These are phyloP conservation scores for Mucor indicus DNA, from an alignment of 371 early-diverging fungal species.

Conservation along the genomic window DNA sequence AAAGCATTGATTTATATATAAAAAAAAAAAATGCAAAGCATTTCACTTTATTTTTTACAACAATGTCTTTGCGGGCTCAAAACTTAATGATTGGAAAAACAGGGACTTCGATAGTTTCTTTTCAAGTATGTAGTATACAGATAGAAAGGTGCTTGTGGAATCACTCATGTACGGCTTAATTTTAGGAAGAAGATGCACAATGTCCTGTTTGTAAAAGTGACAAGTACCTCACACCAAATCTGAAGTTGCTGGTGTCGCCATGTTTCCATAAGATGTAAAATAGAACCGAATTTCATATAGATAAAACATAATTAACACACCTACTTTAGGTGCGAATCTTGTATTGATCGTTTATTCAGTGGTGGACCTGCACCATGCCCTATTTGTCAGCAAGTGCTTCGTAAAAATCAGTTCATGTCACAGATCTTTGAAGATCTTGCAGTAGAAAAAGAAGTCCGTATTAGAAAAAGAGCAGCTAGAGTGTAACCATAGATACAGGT, in stretches of 20 bases:
- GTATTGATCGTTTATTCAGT: constrained; percentile 83
- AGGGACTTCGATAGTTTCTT: constrained; percentile 43
- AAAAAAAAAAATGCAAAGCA: not conserved
- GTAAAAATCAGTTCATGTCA: constrained; percentile 81
- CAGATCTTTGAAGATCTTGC: constrained; percentile 92
- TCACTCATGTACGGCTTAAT: too few relatives aligned
- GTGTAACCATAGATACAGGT: constrained; percentile 43
- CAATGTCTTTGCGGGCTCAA: constrained; percentile 28
- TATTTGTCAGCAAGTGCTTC: constrained; percentile 77
- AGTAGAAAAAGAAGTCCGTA: constrained; percentile 94
- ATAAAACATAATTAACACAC: too few relatives aligned
- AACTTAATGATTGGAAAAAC: constrained; percentile 42
- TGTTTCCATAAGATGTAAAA: constrained; percentile 97
- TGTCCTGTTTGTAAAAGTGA: constrained; percentile 97
- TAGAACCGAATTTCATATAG: not conserved
- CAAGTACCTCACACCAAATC: constrained; percentile 90
- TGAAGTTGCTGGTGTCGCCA: constrained; percentile 92
- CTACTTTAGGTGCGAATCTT: constrained; percentile 81
- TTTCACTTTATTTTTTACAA: not conserved
- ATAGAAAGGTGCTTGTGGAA: not conserved
- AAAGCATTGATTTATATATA: too few relatives aligned
- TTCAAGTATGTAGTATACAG: constrained; percentile 25
- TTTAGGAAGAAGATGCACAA: constrained; percentile 67
- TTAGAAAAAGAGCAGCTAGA: constrained; percentile 76
- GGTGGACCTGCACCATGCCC: constrained; percentile 93